Conservation (phyloP, 75 land plant genomes). For the Pinus taeda region DNA sequence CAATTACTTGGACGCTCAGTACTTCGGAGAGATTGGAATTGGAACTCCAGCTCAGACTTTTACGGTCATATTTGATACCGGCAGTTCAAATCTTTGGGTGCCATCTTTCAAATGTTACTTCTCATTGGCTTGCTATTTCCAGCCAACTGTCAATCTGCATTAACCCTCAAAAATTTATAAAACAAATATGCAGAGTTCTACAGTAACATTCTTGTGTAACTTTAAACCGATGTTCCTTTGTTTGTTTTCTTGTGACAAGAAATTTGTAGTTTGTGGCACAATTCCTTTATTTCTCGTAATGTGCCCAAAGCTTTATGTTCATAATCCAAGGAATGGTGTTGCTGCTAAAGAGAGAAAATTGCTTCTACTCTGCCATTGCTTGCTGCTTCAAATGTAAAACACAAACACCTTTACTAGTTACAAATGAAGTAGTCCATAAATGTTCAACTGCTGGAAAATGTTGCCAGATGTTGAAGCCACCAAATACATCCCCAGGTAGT, state of each 20-base stretch:
- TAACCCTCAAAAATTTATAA: neutral
- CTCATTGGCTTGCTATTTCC: no score
- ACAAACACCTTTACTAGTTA: neutral
- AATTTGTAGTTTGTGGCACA: neutral
- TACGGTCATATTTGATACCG: no score
- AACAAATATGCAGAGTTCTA: neutral
- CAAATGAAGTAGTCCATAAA: neutral
- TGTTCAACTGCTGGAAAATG: neutral
- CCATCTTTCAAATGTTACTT: no score
- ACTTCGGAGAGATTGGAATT: no score
- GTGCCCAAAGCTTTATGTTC: neutral
- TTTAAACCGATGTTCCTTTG: neutral
- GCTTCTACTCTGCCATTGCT: neutral
- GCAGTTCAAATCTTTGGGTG: no score
- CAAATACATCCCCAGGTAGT: neutral
- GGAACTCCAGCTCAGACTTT: no score
- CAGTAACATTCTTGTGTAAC: neutral
- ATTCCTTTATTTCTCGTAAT: neutral
- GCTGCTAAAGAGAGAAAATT: neutral
- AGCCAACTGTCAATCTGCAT: neutral
- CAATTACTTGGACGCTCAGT: no score
- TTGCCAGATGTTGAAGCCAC: neutral
- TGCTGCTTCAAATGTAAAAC: neutral
- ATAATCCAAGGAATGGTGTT: neutral
- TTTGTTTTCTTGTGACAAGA: neutral